Evolutionary conservation across 176 grass and related monocot species (phyloP), one percentile per base, ranked within the genome.

Genomic region (Pharus latifolius): DNA sequence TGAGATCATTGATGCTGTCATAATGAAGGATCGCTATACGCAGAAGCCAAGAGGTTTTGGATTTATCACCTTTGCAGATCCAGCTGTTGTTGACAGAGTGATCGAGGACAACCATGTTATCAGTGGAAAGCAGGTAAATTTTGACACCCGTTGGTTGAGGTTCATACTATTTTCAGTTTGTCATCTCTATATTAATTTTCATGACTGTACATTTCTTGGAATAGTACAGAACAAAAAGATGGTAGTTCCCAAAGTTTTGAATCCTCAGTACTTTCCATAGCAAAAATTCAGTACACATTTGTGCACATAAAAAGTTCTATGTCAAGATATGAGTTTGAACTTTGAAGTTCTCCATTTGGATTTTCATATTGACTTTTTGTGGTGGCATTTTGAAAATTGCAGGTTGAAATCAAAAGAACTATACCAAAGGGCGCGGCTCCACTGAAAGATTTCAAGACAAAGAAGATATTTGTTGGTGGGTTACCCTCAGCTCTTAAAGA

Each of bases 401-500:
- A 96, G 91, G 91, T 96, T 59, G 91, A 96, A 82, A 96, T 96
- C 59, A 96, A 96, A 78, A 85, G 91, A 78, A 96, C 91, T 19
- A 91, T 96, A 16, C 87, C 87, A n/a, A 96, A 96, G 64, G 91
- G 91, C 45, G 91, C 84, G 80, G 87, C 91, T 40, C 83, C 83
- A 17, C 33, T 88, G 64, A 96, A 96, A 80, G 87, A 96, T 84
- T 96, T 96, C 49, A 96, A 91, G 74, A 96, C 91, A 18, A 88
- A 84, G 70, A 96, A 96, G 63, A 84, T 96, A 40, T 96, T 96
- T 85, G 91, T 91, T 70, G 91, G 91, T 48, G 91, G 91, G 60
- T 80, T 96, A 34, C 84, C 78, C 38, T 60, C 84, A 28, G 67
- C 77, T 80, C 64, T 96, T 20, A 88, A 65, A 79, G 91, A 96